A percentile compares a stretch with the other conserved stretches of the same genome.
These are phyloP conservation scores for Hortiboletus rubellus DNA, from an alignment of 1,284 basidiomycete genomes.

Conservation along the genomic window DNA sequence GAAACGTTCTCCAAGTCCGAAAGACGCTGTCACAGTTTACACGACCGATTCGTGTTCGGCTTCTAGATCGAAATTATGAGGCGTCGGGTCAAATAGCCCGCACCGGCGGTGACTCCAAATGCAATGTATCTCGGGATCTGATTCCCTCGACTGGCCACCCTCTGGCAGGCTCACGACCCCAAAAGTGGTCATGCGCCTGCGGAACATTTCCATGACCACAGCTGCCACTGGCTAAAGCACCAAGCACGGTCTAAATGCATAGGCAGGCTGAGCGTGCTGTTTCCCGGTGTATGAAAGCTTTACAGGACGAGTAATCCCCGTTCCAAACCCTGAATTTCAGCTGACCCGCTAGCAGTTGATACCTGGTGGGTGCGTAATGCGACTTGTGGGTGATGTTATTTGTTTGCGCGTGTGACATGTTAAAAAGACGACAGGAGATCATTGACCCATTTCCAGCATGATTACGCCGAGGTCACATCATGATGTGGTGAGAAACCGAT, in stretches of 20 bases:
- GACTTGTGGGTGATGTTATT: constrained; percentile 11
- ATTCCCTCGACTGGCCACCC: constrained; percentile 4
- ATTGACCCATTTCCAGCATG: constrained; percentile 13
- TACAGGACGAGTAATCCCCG: constrained; percentile 34
- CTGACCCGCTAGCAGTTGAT: constrained; percentile 18
- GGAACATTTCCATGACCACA: constrained; percentile 1
- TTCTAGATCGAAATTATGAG: constrained; percentile 11
- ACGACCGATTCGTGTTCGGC: background rate
- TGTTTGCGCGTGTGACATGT: constrained; percentile 11
- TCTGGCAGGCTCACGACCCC: constrained; percentile 4
- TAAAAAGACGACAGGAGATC: constrained; percentile 15
- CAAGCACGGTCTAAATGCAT: background rate
- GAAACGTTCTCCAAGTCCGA: constrained; percentile 30
- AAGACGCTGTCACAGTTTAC: constrained; percentile 23
- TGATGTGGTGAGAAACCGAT: constrained; percentile 20
- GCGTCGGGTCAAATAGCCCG: constrained; percentile 1
- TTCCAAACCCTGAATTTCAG: constrained; percentile 32
- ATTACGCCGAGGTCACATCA: constrained; percentile 20
- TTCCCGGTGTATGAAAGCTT: constrained; percentile 19
- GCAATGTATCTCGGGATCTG: constrained; percentile 6
- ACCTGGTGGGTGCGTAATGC: constrained; percentile 13
- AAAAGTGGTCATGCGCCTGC: background rate
- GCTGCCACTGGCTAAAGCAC: background rate
- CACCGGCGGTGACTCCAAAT: constrained; percentile 1
- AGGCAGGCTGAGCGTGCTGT: constrained; percentile 6